Evolutionary conservation across 2,329 filamentous ascomycete species (phyloP).

Genomic region (Alternaria novae-zelandiae): DNA sequence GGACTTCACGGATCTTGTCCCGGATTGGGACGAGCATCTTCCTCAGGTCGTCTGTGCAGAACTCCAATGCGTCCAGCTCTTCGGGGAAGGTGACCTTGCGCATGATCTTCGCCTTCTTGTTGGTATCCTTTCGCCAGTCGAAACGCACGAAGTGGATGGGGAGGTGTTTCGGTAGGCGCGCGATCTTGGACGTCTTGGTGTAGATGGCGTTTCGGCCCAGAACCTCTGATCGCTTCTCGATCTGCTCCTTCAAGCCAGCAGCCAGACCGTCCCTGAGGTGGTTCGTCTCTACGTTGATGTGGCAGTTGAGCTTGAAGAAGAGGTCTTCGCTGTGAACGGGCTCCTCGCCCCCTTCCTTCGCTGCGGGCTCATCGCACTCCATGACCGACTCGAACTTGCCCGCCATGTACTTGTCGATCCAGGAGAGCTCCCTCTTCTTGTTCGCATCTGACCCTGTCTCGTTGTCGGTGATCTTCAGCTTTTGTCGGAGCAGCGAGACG

Average conservation of each 20-base stretch:
- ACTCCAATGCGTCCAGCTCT: conserved; percentile 91
- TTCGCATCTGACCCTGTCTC: conserved; percentile 46
- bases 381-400: conserved; percentile 80
- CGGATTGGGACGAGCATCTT: conserved; percentile 87
- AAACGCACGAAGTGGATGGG: conserved; percentile 98
- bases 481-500: conserved; percentile 79
- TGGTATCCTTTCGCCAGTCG: conserved; percentile 93
- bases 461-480: conserved; percentile 69
- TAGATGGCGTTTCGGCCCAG: conserved; percentile 82
- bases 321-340: conserved; percentile 70
- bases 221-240: conserved; percentile 85
- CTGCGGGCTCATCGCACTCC: conserved; percentile 82
- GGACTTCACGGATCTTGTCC: conserved; percentile 92
- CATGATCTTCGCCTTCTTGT: conserved; percentile 99
- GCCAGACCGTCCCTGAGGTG: conserved; percentile 88
- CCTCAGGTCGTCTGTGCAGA: conserved; percentile 89
- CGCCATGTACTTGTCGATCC: conserved; percentile 89
- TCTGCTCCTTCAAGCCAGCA: conserved; percentile 81
- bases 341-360: conserved; percentile 76
- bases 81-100: conserved; percentile 96
- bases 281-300: conserved; percentile 86
- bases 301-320: conserved; percentile 94
- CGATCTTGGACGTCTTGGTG: conserved; percentile 89
- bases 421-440: conserved; percentile 62
- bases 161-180: conserved; percentile 90